phyloP scores from a whole-genome alignment of 2,329 filamentous ascomycete species.

The Juglanconis oblonga region DNA sequence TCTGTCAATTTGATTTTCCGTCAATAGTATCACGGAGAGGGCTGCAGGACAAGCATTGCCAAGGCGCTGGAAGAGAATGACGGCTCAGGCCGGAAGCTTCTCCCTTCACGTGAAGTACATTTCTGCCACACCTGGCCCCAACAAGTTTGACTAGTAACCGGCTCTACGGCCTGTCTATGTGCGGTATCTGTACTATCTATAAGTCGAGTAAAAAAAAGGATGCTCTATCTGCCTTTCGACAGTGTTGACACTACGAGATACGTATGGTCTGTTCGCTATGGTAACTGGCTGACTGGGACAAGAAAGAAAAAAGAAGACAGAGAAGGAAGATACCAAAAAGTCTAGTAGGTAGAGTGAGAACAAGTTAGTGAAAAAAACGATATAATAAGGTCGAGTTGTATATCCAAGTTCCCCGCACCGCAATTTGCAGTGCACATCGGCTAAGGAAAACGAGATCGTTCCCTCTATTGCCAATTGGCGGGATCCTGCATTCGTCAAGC shows the following conservation, averaged over 20 bases:
- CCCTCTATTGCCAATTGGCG: neutral
- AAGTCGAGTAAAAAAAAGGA: no score
- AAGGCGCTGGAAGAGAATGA: neutral
- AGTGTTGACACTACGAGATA: no score
- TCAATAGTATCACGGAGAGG: constrained; percentile 8
- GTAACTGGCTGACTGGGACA: no score
- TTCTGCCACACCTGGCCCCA: neutral
- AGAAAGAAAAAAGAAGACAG: no score
- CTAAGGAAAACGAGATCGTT: neutral
- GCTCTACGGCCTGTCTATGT: no score
- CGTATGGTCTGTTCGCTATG: no score
- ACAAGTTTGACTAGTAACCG: neutral
- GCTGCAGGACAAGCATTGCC: neutral
- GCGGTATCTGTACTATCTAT: no score
- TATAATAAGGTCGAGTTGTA: no score
- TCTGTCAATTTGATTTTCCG: constrained; percentile 4
- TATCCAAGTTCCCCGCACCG: neutral
- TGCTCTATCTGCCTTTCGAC: no score
- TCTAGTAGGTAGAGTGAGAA: no score
- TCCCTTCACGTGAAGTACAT: neutral
- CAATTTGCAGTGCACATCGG: neutral
- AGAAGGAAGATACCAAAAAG: no score
- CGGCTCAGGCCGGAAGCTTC: neutral
- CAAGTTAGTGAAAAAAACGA: no score
- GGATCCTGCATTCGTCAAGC: neutral